Evolutionary conservation across 2,329 filamentous ascomycete genomes (phyloP), one percentile per base, ranked within the genome.

Genomic region (Polychaeton citri): DNA sequence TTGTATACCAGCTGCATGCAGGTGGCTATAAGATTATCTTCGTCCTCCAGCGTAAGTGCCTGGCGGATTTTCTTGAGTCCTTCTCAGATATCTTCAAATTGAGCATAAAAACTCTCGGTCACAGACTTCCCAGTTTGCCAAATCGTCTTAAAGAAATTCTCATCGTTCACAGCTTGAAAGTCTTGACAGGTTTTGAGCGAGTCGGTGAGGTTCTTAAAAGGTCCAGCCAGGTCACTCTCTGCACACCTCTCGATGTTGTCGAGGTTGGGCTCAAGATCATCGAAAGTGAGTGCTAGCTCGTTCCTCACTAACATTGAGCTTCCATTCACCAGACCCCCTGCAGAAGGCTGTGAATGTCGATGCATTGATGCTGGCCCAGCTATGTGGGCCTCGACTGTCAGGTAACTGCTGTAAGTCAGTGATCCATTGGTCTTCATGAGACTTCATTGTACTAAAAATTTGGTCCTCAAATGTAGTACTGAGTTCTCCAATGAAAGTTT

Each of bases 281-380:
- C 24, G 7, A 28, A 28, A 5, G 24, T 15, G 12, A 12, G 12
- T 28, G 24, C 24, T 12, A 28, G 15, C 24, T 28, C 15, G 12
- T 28, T 28, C 4, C 12, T 15, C 4, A 10, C 24, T 15, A 24
- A 24, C 21, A 8, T 28, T 28, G 4, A 24, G 10, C 36, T 38
- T 41, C 34, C 32, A 44, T 3, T 15, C 7, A 16, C 42, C 42
- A 6, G 30, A 32, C 20, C 33, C 26, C 19, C 32, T 33, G 26
- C 35, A 44, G 26, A 35, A 40, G 3, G 42, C 35, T 5, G 19
- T 19, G 12, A 35, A 42, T 6, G 40, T 38, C 6, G 8, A 15
- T 12, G 32, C 24, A 9, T 31, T 24, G 13, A 33, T 16, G 17
- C 33, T 34, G 2, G 15, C 33, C 42, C 42, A 44, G 4, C 24